A percentile compares a stretch with the other conserved stretches of the same genome.
Conservation (phyloP, 257 asterid species). For the Nicotiana benthamiana region DNA sequence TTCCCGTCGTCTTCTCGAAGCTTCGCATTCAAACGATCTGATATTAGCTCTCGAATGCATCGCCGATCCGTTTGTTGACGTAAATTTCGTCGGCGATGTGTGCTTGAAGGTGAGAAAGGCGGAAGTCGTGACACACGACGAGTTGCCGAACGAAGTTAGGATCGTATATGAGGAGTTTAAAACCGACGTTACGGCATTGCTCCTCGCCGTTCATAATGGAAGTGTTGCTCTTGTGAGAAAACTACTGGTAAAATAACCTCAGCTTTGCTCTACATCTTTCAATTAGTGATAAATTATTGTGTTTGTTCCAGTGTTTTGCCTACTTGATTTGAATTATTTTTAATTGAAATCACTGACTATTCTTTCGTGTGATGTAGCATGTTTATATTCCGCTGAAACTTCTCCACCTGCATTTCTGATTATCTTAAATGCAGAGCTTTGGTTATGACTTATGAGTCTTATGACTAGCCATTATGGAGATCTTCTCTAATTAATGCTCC, state of each 20-base stretch:
- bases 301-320: neutral
- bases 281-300: neutral
- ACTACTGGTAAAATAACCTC: slow-evolving; percentile 39
- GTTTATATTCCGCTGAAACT: neutral
- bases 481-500: neutral
- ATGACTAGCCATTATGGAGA: neutral
- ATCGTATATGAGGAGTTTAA: slow-evolving; percentile 49
- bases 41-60: slow-evolving; percentile 46
- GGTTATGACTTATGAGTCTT: neutral
- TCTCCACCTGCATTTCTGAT: neutral
- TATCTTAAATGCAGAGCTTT: neutral
- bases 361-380: neutral
- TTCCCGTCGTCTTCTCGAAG: slow-evolving; percentile 63
- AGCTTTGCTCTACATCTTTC: neutral
- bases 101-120: slow-evolving; percentile 57
- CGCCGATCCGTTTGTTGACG: slow-evolving; percentile 60
- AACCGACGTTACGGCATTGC: slow-evolving; percentile 73
- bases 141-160: slow-evolving; percentile 41
- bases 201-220: slow-evolving; percentile 54
- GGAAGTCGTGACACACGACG: slow-evolving; percentile 41
- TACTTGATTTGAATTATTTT: neutral
- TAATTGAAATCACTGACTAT: neutral
- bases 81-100: slow-evolving; percentile 58
- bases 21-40: slow-evolving; percentile 46
- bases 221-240: slow-evolving; percentile 43